A percentile compares a stretch with the other conserved stretches of the same genome.
phyloP scores from a whole-genome alignment of 75 land plant species.

The Selaginella tamariscina region DNA sequence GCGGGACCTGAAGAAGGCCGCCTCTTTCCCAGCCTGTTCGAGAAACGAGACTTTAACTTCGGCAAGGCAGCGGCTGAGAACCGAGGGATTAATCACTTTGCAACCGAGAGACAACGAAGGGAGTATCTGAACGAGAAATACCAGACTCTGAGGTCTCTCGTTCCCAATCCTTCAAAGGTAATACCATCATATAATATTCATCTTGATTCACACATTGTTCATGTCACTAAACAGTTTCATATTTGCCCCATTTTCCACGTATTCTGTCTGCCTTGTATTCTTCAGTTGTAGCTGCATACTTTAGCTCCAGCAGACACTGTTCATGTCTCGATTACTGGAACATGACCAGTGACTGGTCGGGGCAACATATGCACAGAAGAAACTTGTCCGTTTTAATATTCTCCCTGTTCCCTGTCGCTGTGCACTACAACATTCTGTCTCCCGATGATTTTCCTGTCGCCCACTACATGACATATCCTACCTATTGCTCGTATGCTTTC shows the following conservation, averaged over 20 bases:
- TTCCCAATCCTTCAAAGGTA: background rate
- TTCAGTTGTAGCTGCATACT: background rate
- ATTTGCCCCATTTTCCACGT: background rate
- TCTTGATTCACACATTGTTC: background rate
- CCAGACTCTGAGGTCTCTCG: background rate
- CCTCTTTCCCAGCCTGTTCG: constrained; percentile 17
- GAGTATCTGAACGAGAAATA: background rate
- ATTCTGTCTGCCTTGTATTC: background rate
- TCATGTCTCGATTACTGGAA: too few species aligned
- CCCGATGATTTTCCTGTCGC: too few species aligned
- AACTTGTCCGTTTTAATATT: background rate
- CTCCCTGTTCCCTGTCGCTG: background rate
- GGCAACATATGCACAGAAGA: too few species aligned
- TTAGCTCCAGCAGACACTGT: background rate
- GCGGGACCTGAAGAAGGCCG: constrained; percentile 4
- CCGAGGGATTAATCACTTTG: constrained; percentile 23
- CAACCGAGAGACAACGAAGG: background rate
- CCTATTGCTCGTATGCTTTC: too few species aligned
- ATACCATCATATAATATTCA: background rate
- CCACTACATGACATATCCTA: too few species aligned
- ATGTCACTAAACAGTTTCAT: background rate
- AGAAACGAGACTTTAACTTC: constrained; percentile 23
- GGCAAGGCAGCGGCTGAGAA: constrained; percentile 19
- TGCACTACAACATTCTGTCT: background rate
- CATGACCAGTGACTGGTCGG: too few species aligned